These are phyloP conservation scores for Saprolegnia diclina DNA, from an alignment of 352 stramenopile species.

Conservation along the genomic window DNA sequence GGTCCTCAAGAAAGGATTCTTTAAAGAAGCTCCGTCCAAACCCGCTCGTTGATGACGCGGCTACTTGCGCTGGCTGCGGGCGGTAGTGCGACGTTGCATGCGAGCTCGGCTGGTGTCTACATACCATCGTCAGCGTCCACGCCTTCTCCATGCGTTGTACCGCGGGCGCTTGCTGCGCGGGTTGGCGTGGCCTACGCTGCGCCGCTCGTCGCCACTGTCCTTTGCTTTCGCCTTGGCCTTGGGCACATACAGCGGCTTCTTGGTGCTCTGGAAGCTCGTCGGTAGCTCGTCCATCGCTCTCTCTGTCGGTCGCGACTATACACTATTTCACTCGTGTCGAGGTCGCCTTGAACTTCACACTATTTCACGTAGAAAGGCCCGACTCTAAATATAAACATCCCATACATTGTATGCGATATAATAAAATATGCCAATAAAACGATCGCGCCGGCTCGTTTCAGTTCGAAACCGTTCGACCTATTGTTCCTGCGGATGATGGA, in stretches of 20 bases:
- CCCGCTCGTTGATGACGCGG: no score
- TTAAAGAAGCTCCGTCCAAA: constrained; percentile 5
- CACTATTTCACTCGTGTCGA: no score
- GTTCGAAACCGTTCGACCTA: no score
- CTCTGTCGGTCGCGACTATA: no score
- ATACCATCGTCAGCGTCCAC: not conserved
- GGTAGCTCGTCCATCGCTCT: constrained; percentile 1
- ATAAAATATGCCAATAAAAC: no score
- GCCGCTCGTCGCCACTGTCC: not conserved
- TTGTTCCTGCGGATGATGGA: no score
- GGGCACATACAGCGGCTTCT: not conserved
- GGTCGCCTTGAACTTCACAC: no score
- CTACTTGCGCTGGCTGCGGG: not conserved
- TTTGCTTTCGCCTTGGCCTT: not conserved
- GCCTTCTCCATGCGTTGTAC: not conserved
- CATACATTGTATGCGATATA: no score
- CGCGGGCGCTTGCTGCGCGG: constrained; percentile 6
- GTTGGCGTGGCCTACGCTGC: not conserved
- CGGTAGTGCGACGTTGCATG: not conserved
- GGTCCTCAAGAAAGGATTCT: constrained; percentile 13
- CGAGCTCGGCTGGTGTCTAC: not conserved
- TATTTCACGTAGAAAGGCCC: no score
- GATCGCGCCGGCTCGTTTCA: no score
- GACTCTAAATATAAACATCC: no score
- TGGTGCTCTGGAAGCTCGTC: constrained; percentile 11